Base-by-base conservation (phyloP, 2,329 filamentous ascomycete genomes). In the Ophiostoma australiae region DNA sequence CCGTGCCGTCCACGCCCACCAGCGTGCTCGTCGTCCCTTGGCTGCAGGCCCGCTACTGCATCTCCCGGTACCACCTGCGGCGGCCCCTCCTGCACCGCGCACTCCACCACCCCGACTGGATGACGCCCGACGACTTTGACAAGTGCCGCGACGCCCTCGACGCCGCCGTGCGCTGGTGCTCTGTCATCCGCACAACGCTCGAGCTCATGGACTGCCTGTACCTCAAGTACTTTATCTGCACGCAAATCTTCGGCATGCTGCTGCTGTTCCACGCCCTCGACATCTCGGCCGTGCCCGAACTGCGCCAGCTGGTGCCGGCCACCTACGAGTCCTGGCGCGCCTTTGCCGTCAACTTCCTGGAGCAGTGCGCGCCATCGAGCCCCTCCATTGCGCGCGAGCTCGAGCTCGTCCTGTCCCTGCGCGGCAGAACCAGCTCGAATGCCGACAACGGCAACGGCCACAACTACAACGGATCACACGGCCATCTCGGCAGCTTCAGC, bases 321-420 rank as follows among this genome's bases (percentile, higher is more conserved):
- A 68, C 55, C 1, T 75, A 73, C 31, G 70, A 27, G 2, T 1
- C 58, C 0, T 75, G 74, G 74, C 68, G 70, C 2, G 35, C 58
- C 0, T 71, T 72, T 52, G 74, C 74, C 2, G 58, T 75, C 3
- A 68, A 48, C 3, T 44, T 75, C 13, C 27, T 75, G 4, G 67
- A 72, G 44, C 67, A 70, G 35, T 74, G 70, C 20, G 73, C 74
- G 0, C 41, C 65, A 1, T 27, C 65, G 68, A 74, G 73, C 20
- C 74, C 74, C 17, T 52, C 71, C 0, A 70, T 75, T 6, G 71
- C 73, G 1, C 72, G 71, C 13, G 74, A 75, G 48, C 72, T 73
- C 11, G 69, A 81, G 78, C 80, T 74, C 67, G 74, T 73, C 11
- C 35, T 63, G 13, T 69, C 69, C 4, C 67, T 72, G 7, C 48